Evolutionary conservation across 192 early-diverging fungal species (phyloP).

Genomic region (Obelidium mucronatum): DNA sequence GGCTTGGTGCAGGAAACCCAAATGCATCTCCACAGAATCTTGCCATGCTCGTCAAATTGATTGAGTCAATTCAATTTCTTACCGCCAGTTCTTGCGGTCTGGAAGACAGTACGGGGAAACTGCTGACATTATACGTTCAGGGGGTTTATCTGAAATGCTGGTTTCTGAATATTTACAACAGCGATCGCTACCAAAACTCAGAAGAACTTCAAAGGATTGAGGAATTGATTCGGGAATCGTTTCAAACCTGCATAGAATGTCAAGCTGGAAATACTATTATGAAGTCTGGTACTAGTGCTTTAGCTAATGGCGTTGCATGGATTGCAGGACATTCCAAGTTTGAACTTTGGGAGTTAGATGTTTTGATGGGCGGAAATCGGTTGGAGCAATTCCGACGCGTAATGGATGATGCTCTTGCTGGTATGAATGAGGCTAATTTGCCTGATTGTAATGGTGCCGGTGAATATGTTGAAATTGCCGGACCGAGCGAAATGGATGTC

Average conservation of each 20-base stretch:
- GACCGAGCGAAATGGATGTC: too few relatives aligned
- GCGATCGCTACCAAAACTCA: too few relatives aligned
- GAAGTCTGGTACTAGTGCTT: neutral
- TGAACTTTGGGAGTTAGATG: constrained; percentile 29
- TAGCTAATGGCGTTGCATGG: constrained; percentile 5
- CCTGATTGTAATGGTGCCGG: neutral
- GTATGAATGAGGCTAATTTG: neutral
- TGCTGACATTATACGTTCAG: neutral
- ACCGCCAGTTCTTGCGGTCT: neutral
- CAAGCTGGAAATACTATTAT: too few relatives aligned
- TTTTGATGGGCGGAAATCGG: neutral
- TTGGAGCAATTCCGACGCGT: neutral
- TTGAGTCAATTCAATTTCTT: neutral
- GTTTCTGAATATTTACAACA: neutral
- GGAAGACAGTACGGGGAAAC: constrained; percentile 11
- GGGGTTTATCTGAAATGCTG: constrained; percentile 19
- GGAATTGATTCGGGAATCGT: constrained; percentile 6
- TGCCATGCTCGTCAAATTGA: neutral
- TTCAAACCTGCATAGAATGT: constrained; percentile 15
- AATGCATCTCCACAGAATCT: neutral
- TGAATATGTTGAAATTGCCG: neutral
- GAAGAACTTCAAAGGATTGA: neutral
- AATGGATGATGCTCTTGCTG: neutral
- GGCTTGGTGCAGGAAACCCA: neutral
- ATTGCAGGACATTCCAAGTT: constrained; percentile 17